Conservation (phyloP, 73 alveolate species). For the Symbiodinium natans region DNA sequence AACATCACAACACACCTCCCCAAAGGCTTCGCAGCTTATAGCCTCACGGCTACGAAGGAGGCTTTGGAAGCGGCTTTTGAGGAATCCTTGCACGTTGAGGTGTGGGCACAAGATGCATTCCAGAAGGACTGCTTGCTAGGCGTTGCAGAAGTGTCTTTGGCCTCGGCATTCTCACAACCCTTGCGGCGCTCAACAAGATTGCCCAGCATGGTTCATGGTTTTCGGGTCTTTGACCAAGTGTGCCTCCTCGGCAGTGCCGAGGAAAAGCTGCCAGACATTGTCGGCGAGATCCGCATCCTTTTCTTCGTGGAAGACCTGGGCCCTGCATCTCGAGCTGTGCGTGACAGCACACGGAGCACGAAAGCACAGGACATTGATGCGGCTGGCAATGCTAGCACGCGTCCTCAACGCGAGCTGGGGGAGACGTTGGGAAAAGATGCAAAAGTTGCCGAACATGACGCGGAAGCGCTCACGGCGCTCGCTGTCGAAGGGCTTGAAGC, state of each 20-base stretch:
- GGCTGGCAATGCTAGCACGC: not conserved
- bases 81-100: not conserved
- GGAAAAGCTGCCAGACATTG: not conserved
- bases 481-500: slow-evolving; percentile 63
- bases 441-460: not conserved
- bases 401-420: not conserved
- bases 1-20: not conserved
- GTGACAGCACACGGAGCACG: not conserved
- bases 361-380: not conserved
- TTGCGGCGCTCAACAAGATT: not conserved
- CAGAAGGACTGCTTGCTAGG: not conserved
- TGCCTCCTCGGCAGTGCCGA: slow-evolving; percentile 29
- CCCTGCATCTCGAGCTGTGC: not conserved
- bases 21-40: slow-evolving; percentile 2
- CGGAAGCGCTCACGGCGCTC: slow-evolving; percentile 18
- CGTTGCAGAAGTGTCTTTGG: not conserved
- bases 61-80: not conserved
- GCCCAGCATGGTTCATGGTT: slow-evolving; percentile 24
- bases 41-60: not conserved
- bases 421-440: not conserved
- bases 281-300: not conserved
- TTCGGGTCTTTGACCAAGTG: not conserved
- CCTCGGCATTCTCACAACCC: not conserved
- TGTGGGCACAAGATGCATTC: not conserved
- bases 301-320: slow-evolving; percentile 15